phyloP scores from a whole-genome alignment of 1,284 basidiomycete genomes.

The Cerrena zonata region DNA sequence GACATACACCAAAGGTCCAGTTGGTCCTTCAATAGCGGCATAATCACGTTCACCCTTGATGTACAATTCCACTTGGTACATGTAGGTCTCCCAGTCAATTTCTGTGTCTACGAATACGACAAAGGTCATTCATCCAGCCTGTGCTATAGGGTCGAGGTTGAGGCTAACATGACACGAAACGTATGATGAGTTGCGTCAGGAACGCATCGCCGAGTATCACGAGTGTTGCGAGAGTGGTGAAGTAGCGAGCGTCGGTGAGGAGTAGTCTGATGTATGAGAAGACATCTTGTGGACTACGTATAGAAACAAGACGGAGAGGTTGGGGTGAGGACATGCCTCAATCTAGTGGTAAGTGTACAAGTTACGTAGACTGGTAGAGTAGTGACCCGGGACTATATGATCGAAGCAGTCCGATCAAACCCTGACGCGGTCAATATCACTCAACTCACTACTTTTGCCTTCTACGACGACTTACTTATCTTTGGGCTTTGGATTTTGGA shows the following conservation, averaged over 20 bases:
- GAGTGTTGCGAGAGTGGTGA: slow-evolving; percentile 57
- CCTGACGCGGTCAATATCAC: neutral
- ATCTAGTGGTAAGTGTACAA: too few species aligned
- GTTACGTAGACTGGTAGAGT: too few species aligned
- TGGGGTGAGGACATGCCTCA: neutral
- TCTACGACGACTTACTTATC: too few species aligned
- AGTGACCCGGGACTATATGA: too few species aligned
- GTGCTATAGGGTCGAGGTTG: neutral
- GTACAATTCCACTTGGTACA: slow-evolving; percentile 80
- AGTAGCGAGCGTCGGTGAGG: slow-evolving; percentile 57
- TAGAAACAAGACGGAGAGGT: slow-evolving; percentile 4
- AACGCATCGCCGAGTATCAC: slow-evolving; percentile 68
- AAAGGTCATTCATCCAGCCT: slow-evolving; percentile 9
- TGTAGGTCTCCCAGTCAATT: slow-evolving; percentile 94
- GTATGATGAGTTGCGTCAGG: slow-evolving; percentile 74
- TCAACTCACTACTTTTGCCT: too few species aligned
- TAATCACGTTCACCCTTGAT: slow-evolving; percentile 84
- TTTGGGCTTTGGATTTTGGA: too few species aligned
- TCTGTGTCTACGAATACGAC: slow-evolving; percentile 75
- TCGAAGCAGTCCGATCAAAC: too few species aligned
- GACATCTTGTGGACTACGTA: slow-evolving; percentile 9
- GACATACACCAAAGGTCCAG: slow-evolving; percentile 87
- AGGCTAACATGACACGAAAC: slow-evolving; percentile 71
- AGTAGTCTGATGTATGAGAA: slow-evolving; percentile 24
- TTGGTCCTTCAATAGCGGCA: slow-evolving; percentile 80